These are phyloP conservation scores for Scheffersomyces amazonensis DNA, from an alignment of 805 yeast genomes.

Conservation along the genomic window DNA sequence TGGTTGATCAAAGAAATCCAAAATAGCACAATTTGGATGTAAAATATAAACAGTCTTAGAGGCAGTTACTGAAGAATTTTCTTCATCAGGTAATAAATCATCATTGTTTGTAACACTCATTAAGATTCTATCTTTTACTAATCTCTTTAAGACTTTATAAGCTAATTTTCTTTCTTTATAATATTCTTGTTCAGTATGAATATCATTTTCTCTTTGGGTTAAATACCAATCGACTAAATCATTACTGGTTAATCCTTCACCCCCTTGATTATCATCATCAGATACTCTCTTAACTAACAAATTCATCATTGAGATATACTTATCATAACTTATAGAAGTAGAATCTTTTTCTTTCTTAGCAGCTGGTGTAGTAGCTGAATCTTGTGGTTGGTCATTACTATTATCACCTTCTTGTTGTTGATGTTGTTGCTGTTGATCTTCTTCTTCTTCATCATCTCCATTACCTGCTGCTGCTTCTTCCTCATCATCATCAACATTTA, in stretches of 20 bases:
- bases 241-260: constrained; percentile 64
- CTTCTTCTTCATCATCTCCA: constrained; percentile 7
- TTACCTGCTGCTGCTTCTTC: constrained; percentile 15
- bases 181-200: constrained; percentile 68
- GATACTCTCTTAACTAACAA: constrained; percentile 62
- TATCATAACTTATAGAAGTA: constrained; percentile 73
- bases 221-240: constrained; percentile 81
- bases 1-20: constrained; percentile 56
- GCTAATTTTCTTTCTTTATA: constrained; percentile 69
- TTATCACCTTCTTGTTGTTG: constrained; percentile 9
- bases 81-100: constrained; percentile 12
- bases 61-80: constrained; percentile 18
- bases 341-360: constrained; percentile 29
- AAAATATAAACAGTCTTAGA: constrained; percentile 37
- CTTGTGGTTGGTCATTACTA: constrained; percentile 1
- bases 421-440: constrained; percentile 1
- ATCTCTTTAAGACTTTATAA: constrained; percentile 74
- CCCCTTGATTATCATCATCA: constrained; percentile 50
- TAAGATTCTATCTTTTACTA: constrained; percentile 81
- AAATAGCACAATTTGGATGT: constrained; percentile 83
- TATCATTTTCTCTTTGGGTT: constrained; percentile 64
- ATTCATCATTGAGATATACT: constrained; percentile 82
- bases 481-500: constrained; percentile 75
- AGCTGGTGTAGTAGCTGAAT: constrained; percentile 4
- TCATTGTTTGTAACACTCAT: constrained; percentile 49